A percentile compares a stretch with the other conserved stretches of the same genome.
Evolutionary conservation across 2,329 filamentous ascomycete genomes (phyloP).

Genomic region (Aphanocladium album): DNA sequence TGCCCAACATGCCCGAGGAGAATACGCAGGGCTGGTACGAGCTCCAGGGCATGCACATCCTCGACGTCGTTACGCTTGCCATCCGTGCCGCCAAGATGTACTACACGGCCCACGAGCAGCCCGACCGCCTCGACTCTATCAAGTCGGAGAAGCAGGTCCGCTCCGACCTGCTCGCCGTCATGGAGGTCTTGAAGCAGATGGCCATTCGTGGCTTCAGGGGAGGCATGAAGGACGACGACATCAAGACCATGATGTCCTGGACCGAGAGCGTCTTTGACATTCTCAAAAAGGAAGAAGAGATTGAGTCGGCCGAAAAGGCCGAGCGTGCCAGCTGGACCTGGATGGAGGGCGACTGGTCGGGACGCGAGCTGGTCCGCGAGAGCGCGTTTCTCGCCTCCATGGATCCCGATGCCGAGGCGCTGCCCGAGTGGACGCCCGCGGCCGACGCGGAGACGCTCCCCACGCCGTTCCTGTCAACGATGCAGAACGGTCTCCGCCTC

Average conservation of each 20-base stretch:
- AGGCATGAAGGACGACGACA: conserved; percentile 75
- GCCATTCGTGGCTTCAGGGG: conserved; percentile 80
- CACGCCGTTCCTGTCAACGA: conserved; percentile 65
- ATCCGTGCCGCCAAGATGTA: conserved; percentile 94
- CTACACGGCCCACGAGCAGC: conserved; percentile 87
- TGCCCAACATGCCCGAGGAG: conserved; percentile 38
- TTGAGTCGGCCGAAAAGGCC: conserved; percentile 66
- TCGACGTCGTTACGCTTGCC: conserved; percentile 91
- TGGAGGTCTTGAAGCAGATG: conserved; percentile 90
- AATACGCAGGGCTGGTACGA: conserved; percentile 69
- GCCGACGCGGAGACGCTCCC: conserved; percentile 42
- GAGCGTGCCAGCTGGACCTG: conserved; percentile 75
- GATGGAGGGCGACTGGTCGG: conserved; percentile 72
- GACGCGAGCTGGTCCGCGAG: conserved; percentile 71
- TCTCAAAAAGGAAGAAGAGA: conserved; percentile 68
- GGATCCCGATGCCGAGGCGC: conserved; percentile 50
- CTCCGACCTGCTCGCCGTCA: conserved; percentile 74
- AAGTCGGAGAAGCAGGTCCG: conserved; percentile 83
- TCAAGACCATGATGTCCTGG: conserved; percentile 72
- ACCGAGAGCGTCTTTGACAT: conserved; percentile 72
- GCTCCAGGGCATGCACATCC: conserved; percentile 83
- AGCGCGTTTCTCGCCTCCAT: conserved; percentile 76
- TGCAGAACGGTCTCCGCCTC: conserved; percentile 76
- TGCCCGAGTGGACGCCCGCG: conserved; percentile 63
- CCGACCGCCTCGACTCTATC: conserved; percentile 78